phyloP scores from a whole-genome alignment of 768 basidiomycete species.

The Sporobolomyces pararoseus region DNA sequence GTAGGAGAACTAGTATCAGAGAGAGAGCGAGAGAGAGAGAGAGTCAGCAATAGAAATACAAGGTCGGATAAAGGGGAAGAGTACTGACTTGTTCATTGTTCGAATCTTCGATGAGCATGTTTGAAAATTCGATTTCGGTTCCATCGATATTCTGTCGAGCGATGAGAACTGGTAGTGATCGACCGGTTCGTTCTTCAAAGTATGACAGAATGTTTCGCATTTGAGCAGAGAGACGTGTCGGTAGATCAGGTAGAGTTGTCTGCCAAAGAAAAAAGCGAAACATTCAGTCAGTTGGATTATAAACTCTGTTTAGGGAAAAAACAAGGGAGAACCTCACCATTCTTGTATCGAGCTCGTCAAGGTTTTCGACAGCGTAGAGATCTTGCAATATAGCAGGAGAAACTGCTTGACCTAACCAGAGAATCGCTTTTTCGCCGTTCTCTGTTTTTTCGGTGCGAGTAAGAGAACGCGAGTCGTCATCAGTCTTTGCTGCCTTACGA shows the following conservation, averaged over 20 bases:
- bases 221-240: constrained; percentile 74
- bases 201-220: constrained; percentile 75
- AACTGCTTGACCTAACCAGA: constrained; percentile 83
- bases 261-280: constrained; percentile 47
- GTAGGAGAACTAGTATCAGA: constrained; percentile 41
- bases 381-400: constrained; percentile 78
- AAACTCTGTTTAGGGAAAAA: no score
- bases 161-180: constrained; percentile 57
- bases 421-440: constrained; percentile 77
- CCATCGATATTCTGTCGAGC: constrained; percentile 89
- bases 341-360: constrained; percentile 63
- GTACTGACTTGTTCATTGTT: constrained; percentile 65
- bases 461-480: background rate
- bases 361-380: constrained; percentile 77
- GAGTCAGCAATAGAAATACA: background rate
- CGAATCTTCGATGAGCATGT: constrained; percentile 94
- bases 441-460: constrained; percentile 54
- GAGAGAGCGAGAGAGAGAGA: no score
- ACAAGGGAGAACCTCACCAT: constrained; percentile 56
- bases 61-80: background rate
- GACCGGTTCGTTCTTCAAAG: constrained; percentile 51
- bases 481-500: background rate
- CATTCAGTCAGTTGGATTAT: no score
- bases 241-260: constrained; percentile 66
- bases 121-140: constrained; percentile 87